Evolutionary conservation across 148 eudicot genomes (phyloP).

Genomic region (Persicaria maculosa): DNA sequence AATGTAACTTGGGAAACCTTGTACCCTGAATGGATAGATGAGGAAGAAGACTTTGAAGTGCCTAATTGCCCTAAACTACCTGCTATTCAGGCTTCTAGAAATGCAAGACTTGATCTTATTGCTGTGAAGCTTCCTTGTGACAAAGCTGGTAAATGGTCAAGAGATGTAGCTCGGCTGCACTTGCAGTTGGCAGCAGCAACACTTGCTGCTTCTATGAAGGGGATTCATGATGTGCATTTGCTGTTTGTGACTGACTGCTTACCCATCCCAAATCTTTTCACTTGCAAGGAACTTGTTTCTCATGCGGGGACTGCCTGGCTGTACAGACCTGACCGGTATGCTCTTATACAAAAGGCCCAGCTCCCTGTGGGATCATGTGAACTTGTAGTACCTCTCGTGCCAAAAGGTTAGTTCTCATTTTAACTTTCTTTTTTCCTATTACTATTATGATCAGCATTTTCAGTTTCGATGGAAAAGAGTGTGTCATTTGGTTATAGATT

Average conservation of each 20-base stretch:
- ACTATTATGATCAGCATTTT: background rate
- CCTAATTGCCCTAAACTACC: slow-evolving; percentile 11
- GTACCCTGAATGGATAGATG: slow-evolving; percentile 16
- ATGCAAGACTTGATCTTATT: slow-evolving; percentile 10
- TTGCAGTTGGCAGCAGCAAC: slow-evolving; percentile 77
- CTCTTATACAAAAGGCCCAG: slow-evolving; percentile 62
- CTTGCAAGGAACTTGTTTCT: slow-evolving; percentile 71
- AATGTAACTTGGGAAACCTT: slow-evolving; percentile 12
- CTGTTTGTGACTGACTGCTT: slow-evolving; percentile 72
- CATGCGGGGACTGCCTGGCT: slow-evolving; percentile 69
- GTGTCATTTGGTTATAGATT: background rate
- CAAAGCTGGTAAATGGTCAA: slow-evolving; percentile 59
- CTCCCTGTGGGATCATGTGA: slow-evolving; percentile 97
- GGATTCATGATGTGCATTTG: slow-evolving; percentile 58
- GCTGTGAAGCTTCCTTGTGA: slow-evolving; percentile 15
- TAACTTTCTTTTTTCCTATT: background rate
- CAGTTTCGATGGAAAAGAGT: background rate
- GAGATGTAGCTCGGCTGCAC: slow-evolving; percentile 82
- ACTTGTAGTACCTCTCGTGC: slow-evolving; percentile 71
- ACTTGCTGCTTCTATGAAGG: slow-evolving; percentile 67
- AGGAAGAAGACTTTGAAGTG: slow-evolving; percentile 10
- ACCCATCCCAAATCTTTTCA: slow-evolving; percentile 78
- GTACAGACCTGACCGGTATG: slow-evolving; percentile 60
- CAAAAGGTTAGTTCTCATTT: slow-evolving; percentile 49
- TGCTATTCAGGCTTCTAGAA: background rate